phyloP scores from a whole-genome alignment of 2,329 filamentous ascomycete species.

The Plectosphaerella sp. region DNA sequence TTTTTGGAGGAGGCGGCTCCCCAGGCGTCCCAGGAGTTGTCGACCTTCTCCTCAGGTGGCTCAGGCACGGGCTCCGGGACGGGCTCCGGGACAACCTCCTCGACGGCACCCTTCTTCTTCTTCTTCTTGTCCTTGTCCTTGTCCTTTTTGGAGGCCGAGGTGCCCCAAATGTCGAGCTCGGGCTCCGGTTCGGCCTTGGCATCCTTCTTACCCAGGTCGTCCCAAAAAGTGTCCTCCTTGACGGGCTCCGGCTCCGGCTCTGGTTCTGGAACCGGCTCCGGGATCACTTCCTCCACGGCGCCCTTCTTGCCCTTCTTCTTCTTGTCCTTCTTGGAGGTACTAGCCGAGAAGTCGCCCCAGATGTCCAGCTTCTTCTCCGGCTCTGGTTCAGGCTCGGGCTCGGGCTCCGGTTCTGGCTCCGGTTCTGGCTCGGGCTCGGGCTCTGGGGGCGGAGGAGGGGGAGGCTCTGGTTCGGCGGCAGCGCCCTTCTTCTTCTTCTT shows the following conservation, averaged over 20 bases:
- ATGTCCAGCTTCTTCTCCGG: conserved; percentile 21
- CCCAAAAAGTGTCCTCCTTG: conserved; percentile 4
- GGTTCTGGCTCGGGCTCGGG: conserved; percentile 1
- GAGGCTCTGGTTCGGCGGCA: conserved; percentile 9
- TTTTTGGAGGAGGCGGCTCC: conserved; percentile 16
- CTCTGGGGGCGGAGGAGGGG: neutral
- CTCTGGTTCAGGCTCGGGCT: conserved; percentile 8
- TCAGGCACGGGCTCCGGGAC: conserved; percentile 15
- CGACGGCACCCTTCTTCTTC: conserved; percentile 12
- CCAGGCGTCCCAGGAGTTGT: conserved; percentile 16
- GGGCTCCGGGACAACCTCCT: conserved; percentile 13
- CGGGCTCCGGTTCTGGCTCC: neutral
- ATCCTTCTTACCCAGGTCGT: conserved; percentile 4
- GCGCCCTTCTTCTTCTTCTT: conserved; percentile 28
- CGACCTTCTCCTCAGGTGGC: conserved; percentile 1
- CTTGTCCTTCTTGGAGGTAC: conserved; percentile 35
- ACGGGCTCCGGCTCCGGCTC: conserved; percentile 20
- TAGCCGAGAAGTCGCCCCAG: conserved; percentile 19
- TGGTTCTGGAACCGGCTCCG: conserved; percentile 39
- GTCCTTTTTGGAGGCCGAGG: conserved; percentile 31
- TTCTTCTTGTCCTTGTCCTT: conserved; percentile 31
- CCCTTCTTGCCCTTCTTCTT: conserved; percentile 35
- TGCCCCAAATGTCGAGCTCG: conserved; percentile 18
- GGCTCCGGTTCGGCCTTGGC: conserved; percentile 11
- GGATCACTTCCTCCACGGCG: conserved; percentile 15